Base-by-base conservation (phyloP, 2,329 filamentous ascomycete genomes). In the Venturia carpophila region DNA sequence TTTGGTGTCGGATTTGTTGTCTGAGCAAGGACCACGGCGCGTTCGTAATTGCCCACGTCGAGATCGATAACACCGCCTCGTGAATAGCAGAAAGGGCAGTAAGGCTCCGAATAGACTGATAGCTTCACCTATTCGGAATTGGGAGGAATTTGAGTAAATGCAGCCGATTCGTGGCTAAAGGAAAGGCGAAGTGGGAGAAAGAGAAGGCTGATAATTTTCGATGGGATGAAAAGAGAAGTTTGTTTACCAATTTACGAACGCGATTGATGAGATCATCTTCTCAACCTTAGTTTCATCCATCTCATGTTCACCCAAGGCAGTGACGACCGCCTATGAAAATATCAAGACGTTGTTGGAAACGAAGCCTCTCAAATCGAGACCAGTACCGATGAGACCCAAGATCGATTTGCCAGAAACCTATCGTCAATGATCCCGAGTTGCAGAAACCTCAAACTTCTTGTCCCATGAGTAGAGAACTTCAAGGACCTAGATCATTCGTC, bases 11-110 rank as follows among this genome's bases (percentile, higher is more conserved):
- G 30, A 58, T 37, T 37, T 34, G 47, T 52, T 52, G 52, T 58
- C n/a, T 34, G 52, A 37, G 52, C 52, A 58, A 58, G 52, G 52
- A 37, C 52, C 52, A 37, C 52, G 30, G 52, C 52, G 52, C 52
- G 52, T 58, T 58, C 24, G 52, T 27, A 58, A 58, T 30, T 58
- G 30, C 52, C 52, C 30, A 58, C 19, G 52, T n/a, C 52, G 19
- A 19, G 24, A 37, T 58, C 19, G 52, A 58, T 24, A 37, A 58
- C 27, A 58, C 52, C 37, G 47, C 52, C 30, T 58, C 30, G 52
- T 11, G 27, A 37, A 37, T 34, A 9, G 30, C 30, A 37, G 27
- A 58, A 37, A 58, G 27, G 13, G 52, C 52, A 58, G 21, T 21
- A 58, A 37, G 30, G n/a, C 17, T 34, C 19, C 27, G 7, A n/a